Conservation (phyloP, 257 asterid genomes). For the Prunella vulgaris region DNA sequence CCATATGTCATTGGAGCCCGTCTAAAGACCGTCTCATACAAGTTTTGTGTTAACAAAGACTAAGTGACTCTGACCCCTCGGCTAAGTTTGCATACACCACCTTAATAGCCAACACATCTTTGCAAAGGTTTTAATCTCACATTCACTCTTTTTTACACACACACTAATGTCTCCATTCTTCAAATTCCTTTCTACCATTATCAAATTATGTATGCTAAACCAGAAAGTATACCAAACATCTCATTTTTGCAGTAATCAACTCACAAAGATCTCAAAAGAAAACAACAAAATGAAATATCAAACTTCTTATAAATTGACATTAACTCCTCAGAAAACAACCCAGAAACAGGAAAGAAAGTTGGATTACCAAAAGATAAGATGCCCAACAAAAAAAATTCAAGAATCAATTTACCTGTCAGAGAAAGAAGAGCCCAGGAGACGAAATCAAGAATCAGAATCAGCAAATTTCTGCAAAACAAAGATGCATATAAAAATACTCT, state of each 20-base stretch:
- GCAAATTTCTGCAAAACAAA: slow-evolving; percentile 25
- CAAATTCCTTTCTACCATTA: background rate
- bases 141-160: background rate
- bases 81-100: background rate
- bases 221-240: background rate
- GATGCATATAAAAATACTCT: slow-evolving; percentile 4
- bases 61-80: too few species aligned
- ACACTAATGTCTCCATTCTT: background rate
- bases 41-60: too few species aligned
- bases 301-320: background rate
- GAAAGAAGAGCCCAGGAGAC: slow-evolving; percentile 20
- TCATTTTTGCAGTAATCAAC: background rate
- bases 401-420: slow-evolving; percentile 9
- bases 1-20: too few species aligned
- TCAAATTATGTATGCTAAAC: too few species aligned
- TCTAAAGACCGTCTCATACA: too few species aligned
- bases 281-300: background rate
- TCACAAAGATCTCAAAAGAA: background rate
- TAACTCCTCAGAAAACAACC: background rate
- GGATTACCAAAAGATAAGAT: background rate
- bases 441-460: slow-evolving; percentile 27
- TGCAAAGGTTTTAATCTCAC: background rate
- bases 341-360: background rate
- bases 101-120: background rate
- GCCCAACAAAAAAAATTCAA: background rate